Conservation (phyloP, 495 filamentous ascomycete genomes). For the Penicillium dipodomyicola region DNA sequence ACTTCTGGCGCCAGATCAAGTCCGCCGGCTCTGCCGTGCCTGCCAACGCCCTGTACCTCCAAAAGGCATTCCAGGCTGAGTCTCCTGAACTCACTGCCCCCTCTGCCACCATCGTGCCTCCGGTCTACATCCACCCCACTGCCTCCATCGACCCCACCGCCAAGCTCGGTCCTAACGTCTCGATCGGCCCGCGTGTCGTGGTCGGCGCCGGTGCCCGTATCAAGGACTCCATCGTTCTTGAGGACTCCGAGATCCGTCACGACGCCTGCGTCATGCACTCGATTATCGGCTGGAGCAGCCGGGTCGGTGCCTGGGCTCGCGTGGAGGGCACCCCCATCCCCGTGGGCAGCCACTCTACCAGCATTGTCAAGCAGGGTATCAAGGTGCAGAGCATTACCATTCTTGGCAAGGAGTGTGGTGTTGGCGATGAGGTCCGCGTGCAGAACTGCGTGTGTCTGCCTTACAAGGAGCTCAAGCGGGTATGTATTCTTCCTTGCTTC, state of each 20-base stretch:
- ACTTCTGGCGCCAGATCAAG: constrained; percentile 99
- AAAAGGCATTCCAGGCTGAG: constrained; percentile 84
- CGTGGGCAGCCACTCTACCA: constrained; percentile 84
- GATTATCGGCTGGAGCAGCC: constrained; percentile 96
- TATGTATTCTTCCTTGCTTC: constrained; percentile 47
- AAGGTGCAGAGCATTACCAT: constrained; percentile 99
- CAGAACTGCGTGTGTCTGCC: constrained; percentile 98
- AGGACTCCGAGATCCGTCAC: constrained; percentile 94
- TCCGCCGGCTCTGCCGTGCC: constrained; percentile 96
- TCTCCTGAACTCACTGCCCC: constrained; percentile 80
- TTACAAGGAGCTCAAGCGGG: constrained; percentile 97
- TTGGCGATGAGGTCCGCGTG: constrained; percentile 92
- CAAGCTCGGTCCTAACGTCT: constrained; percentile 96
- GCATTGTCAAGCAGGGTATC: constrained; percentile 92
- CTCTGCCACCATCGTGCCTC: constrained; percentile 85
- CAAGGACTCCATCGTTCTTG: constrained; percentile 94
- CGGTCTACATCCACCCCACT: constrained; percentile 97
- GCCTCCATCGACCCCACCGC: constrained; percentile 90
- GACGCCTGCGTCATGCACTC: constrained; percentile 95
- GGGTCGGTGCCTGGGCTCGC: constrained; percentile 93
- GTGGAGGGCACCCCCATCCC: constrained; percentile 95
- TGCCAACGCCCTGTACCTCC: constrained; percentile 94
- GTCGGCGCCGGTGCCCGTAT: constrained; percentile 87
- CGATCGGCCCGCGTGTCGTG: constrained; percentile 79
- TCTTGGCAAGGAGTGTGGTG: constrained; percentile 91